Evolutionary conservation across 768 basidiomycete species (phyloP).

Genomic region (Peribolospora baueri): DNA sequence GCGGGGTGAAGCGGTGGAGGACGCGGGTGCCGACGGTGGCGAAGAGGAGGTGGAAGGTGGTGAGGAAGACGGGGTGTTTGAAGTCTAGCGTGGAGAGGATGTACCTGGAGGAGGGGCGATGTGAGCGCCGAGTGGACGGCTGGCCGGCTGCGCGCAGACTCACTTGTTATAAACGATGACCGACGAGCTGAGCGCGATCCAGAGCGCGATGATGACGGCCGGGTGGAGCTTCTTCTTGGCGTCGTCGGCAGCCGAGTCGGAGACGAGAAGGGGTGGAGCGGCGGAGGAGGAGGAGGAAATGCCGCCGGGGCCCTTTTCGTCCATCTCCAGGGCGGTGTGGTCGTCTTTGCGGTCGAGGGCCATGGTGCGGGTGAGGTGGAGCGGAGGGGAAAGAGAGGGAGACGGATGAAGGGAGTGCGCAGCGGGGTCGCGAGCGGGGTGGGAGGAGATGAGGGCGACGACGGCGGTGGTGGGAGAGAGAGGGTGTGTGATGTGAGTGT

Average conservation of each 20-base stretch:
- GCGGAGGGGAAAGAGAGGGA: too few species aligned
- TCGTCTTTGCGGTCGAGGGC: too few species aligned
- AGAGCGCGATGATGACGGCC: constrained; percentile 48
- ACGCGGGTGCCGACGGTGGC: constrained; percentile 63
- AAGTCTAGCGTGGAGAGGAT: constrained; percentile 39
- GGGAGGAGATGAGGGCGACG: too few species aligned
- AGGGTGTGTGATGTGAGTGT: too few species aligned
- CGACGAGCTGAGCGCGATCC: constrained; percentile 68
- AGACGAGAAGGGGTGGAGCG: background rate
- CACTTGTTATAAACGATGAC: constrained; percentile 95
- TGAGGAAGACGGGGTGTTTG: constrained; percentile 56
- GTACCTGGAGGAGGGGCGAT: constrained; percentile 3
- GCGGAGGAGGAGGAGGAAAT: too few species aligned
- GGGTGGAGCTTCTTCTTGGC: background rate
- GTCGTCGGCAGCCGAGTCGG: background rate
- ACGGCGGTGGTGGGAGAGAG: too few species aligned
- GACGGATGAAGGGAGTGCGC: too few species aligned
- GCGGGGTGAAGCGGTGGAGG: constrained; percentile 48
- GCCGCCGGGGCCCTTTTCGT: too few species aligned
- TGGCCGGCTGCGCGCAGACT: constrained; percentile 29
- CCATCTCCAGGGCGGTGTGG: too few species aligned
- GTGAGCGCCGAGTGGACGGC: background rate
- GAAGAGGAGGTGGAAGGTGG: constrained; percentile 10
- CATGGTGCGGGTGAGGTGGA: too few species aligned
- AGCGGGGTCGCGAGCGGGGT: too few species aligned